Evolutionary conservation across 2,329 filamentous ascomycete species (phyloP).

Genomic region (Trichoderma harzianum): DNA sequence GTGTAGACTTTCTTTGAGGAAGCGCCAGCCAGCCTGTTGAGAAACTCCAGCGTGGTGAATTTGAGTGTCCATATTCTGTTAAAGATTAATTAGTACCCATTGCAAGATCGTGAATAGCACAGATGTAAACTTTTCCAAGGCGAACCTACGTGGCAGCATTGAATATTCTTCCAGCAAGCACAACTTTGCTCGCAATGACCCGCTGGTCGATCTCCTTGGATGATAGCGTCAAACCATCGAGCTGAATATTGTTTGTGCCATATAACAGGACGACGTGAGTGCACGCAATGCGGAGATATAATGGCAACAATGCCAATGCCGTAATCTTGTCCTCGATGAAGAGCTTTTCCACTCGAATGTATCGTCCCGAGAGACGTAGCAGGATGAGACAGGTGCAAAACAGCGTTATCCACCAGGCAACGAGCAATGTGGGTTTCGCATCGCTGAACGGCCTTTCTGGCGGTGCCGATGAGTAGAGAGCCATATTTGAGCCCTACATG

Average conservation of each 20-base stretch:
- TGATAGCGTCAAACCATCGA: not conserved
- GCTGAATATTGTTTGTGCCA: not conserved
- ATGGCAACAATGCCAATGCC: not conserved
- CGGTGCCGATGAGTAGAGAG: not conserved
- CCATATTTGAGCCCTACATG: not conserved
- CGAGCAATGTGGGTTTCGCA: constrained; percentile 4
- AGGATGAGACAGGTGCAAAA: constrained; percentile 4
- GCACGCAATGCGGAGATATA: not conserved
- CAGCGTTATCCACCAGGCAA: constrained; percentile 9
- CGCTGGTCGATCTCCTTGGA: not conserved
- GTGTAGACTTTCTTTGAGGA: not conserved
- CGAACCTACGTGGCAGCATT: not conserved
- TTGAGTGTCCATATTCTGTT: constrained; percentile 1
- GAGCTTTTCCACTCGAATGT: constrained; percentile 2
- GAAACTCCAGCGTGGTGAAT: constrained; percentile 2
- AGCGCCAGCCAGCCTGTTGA: not conserved
- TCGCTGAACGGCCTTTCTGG: constrained; percentile 8
- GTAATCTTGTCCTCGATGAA: constrained; percentile 7
- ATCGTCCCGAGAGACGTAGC: constrained; percentile 1
- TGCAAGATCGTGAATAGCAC: not conserved
- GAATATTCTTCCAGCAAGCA: not conserved
- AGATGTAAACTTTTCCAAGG: not conserved
- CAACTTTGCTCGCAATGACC: not conserved
- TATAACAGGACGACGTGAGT: not conserved
- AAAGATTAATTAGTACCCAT: not conserved